Evolutionary conservation across 768 basidiomycete species (phyloP).

Genomic region (Mycena capillaripes): DNA sequence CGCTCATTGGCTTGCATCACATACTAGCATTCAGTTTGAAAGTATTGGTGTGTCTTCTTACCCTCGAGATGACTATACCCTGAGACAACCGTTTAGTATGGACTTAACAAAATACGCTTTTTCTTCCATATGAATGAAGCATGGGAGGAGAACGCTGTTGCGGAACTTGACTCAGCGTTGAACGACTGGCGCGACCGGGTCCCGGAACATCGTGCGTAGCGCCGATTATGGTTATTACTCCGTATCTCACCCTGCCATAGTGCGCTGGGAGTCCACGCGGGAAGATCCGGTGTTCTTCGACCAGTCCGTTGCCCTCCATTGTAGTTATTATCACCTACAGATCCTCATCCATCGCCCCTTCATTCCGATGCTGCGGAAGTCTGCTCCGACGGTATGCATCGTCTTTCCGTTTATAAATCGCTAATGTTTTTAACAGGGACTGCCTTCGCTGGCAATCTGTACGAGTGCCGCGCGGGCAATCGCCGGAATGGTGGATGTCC

Average conservation of each 20-base stretch:
- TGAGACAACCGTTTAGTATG: constrained; percentile 57
- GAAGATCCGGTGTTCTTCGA: constrained; percentile 59
- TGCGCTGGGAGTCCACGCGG: constrained; percentile 59
- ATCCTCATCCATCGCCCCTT: constrained; percentile 87
- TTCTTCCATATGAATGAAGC: constrained; percentile 60
- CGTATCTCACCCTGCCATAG: constrained; percentile 36
- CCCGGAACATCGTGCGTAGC: constrained; percentile 61
- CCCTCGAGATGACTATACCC: no score
- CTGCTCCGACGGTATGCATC: constrained; percentile 40
- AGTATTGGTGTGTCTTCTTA: constrained; percentile 57
- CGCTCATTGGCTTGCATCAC: constrained; percentile 67
- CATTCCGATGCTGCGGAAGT: constrained; percentile 75
- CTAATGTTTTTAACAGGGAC: no score
- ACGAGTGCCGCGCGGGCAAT: constrained; percentile 85
- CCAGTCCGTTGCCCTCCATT: constrained; percentile 70
- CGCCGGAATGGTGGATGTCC: constrained; percentile 75
- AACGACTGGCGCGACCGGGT: constrained; percentile 71
- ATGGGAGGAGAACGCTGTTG: constrained; percentile 76
- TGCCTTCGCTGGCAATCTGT: constrained; percentile 90
- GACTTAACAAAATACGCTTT: constrained; percentile 73
- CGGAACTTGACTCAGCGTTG: constrained; percentile 81
- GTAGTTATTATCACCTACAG: constrained; percentile 64
- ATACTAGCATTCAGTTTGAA: constrained; percentile 72
- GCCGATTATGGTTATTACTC: constrained; percentile 56
- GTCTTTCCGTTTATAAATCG: no score